These are phyloP conservation scores for Candida sphagnicola DNA, from an alignment of 805 yeast genomes.

Conservation along the genomic window DNA sequence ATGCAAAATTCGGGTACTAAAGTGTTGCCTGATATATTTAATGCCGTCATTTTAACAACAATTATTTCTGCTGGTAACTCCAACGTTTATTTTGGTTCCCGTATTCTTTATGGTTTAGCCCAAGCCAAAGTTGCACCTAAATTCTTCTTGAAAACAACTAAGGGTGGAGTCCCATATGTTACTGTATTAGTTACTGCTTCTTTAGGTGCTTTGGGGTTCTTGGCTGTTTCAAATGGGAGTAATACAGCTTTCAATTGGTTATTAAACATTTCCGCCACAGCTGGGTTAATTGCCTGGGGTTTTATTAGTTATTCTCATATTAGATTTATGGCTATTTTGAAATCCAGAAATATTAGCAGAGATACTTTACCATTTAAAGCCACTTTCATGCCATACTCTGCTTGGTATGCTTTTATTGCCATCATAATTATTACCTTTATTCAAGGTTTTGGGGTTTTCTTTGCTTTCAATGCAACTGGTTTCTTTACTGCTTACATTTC, in stretches of 20 bases:
- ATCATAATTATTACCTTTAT: constrained; percentile 57
- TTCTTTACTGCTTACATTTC: constrained; percentile 75
- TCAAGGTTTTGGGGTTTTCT: constrained; percentile 71
- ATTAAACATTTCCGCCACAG: constrained; percentile 67
- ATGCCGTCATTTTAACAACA: constrained; percentile 68
- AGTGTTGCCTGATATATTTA: constrained; percentile 64
- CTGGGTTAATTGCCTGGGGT: constrained; percentile 73
- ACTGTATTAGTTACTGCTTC: constrained; percentile 55
- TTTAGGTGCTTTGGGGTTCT: constrained; percentile 62
- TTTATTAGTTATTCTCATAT: constrained; percentile 62
- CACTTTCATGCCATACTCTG: constrained; percentile 57
- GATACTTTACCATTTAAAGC: constrained; percentile 75
- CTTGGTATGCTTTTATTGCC: constrained; percentile 58
- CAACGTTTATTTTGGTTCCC: constrained; percentile 66
- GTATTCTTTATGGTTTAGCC: constrained; percentile 62
- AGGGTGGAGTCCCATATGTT: constrained; percentile 57
- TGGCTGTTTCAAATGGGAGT: constrained; percentile 52
- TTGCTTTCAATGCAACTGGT: constrained; percentile 46
- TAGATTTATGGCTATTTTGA: constrained; percentile 65
- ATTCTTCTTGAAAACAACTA: constrained; percentile 45
- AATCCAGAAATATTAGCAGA: constrained; percentile 60
- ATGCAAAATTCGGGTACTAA: constrained; percentile 64
- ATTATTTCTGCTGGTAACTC: constrained; percentile 77
- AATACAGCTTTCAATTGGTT: constrained; percentile 66
- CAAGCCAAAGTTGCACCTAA: constrained; percentile 55